Evolutionary conservation across 78 protist species (phyloP).

Genomic region (Speleostelium caveatum): DNA sequence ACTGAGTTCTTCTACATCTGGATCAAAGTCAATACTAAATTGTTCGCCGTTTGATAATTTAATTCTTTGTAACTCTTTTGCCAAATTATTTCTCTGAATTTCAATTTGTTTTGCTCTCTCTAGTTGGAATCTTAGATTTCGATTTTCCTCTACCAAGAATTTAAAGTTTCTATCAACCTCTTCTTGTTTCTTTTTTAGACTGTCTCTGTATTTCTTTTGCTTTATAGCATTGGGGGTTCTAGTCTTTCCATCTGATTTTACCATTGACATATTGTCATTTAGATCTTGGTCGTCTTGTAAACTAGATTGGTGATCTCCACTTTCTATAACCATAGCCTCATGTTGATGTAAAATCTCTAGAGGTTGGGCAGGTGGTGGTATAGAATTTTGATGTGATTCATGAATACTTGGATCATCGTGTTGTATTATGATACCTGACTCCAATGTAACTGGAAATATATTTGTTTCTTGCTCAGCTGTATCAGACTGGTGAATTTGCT

Average conservation of each 20-base stretch:
- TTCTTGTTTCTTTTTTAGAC: slow-evolving; percentile 72
- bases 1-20: neutral
- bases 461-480: neutral
- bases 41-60: slow-evolving; percentile 2
- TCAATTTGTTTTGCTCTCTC: slow-evolving; percentile 32
- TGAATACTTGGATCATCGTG: neutral
- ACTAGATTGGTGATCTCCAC: neutral
- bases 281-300: neutral
- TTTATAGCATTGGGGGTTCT: slow-evolving; percentile 69
- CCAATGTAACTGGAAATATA: neutral
- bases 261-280: too few relatives aligned
- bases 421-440: slow-evolving; percentile 11
- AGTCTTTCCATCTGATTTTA: neutral
- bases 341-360: neutral
- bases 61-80: slow-evolving; percentile 36
- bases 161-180: slow-evolving; percentile 31
- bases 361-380: too few relatives aligned
- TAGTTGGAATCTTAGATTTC: neutral
- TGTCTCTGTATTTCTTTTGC: slow-evolving; percentile 73
- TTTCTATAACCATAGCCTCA: neutral
- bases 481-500: neutral
- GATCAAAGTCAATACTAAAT: neutral
- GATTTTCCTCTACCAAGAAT: slow-evolving; percentile 7
- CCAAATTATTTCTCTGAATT: slow-evolving; percentile 17
- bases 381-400: slow-evolving; percentile 14